Evolutionary conservation across 495 filamentous ascomycete genomes (phyloP), one percentile per base, ranked within the genome.

Genomic region (Cercophora scortea): DNA sequence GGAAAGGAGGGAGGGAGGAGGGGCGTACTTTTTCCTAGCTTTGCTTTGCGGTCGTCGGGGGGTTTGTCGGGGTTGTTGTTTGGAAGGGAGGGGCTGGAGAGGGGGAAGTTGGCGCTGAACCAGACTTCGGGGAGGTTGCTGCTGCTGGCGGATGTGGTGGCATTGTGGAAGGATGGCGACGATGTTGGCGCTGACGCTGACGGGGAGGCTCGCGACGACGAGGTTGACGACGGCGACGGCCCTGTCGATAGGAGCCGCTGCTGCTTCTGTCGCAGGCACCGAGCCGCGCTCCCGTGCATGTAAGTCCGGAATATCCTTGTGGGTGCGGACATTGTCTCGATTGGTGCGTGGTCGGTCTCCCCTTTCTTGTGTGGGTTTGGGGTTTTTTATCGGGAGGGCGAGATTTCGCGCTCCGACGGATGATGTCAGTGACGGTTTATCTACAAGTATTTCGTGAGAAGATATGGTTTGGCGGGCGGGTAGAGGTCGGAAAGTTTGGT

Each of bases 11-110:
- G 40, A 33, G 53, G 19, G 41, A 16, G 44, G 44, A n/a, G n/a
- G n/a, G n/a, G 66, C 81, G 58, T 72, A 90, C 90, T 96, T 61
- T 87, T 92, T 49, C 93, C 92, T 3, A 98, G 83, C 66, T 93
- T 92, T 45, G 95, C 62, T 41, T 86, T 91, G 18, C 32, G 25
- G 69, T 62, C 54, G 25, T 90, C 82, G 8, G 84, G 85, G 1
- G 73, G 56, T 51, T 65, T 64, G 44, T 60, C 9, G 38, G 36
- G 13, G 11, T 41, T 13, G 32, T 13, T 33, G 19, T 50, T 38
- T 16, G 15, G 10, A 17, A 5, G 17, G 48, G 32, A 15, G 34
- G 13, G 34, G 12, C 8, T 10, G 13, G 41, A 8, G 8, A 44
- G 56, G 15, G 67, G 62, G 15, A 58, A 52, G 19, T 62, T 64